Percentiles rank a stretch among this genome's conserved stretches.
Conservation (phyloP, 345 rosid genomes). For the Ricinus communis region DNA sequence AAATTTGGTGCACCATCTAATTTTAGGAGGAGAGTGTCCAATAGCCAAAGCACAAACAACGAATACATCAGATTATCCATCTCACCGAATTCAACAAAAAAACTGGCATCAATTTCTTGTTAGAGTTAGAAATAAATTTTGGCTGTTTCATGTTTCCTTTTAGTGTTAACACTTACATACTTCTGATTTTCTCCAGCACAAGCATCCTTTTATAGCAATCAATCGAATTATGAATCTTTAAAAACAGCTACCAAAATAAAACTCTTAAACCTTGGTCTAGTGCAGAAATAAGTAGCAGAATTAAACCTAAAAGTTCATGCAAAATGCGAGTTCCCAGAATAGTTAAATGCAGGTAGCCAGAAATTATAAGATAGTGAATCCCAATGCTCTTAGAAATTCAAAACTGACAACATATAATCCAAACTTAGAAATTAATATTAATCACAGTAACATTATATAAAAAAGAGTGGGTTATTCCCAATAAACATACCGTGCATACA, state of each 20-base stretch:
- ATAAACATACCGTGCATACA: slow-evolving; percentile 67
- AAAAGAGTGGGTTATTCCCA: background rate
- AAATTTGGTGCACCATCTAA: no score
- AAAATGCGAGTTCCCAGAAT: background rate
- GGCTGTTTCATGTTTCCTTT: no score
- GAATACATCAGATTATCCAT: background rate
- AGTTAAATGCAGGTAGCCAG: background rate
- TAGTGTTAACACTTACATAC: background rate
- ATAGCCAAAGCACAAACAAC: background rate
- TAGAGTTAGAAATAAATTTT: background rate
- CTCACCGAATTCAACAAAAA: background rate
- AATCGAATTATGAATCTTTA: no score
- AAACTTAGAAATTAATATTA: no score
- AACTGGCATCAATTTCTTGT: background rate
- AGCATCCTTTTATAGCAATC: no score
- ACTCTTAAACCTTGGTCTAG: no score
- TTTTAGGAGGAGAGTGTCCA: no score
- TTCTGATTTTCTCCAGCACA: background rate
- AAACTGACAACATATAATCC: background rate
- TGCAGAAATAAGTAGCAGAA: no score
- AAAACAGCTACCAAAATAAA: background rate
- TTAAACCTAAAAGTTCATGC: background rate
- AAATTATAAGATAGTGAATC: no score
- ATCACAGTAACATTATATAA: no score
- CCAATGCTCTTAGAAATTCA: no score